Evolutionary conservation across 148 eudicot species (phyloP), one percentile per base, ranked within the genome.

Genomic region (Arctostaphylos glauca): DNA sequence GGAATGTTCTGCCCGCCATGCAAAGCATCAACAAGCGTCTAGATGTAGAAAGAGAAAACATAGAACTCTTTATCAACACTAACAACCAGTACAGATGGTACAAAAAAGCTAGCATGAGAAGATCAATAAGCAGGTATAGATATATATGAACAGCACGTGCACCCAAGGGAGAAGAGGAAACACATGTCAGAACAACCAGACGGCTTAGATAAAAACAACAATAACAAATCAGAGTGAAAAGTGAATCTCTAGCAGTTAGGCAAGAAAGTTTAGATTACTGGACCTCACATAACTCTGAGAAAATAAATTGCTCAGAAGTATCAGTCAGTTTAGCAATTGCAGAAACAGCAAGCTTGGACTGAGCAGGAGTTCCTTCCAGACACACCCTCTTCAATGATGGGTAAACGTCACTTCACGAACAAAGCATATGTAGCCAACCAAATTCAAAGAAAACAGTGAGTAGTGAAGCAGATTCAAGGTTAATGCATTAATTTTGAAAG

Each of bases 281-380:
- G 2, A 96, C 99, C 98, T 96, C 85, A 88, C 89, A 89, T 86
- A 96, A 87, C 74, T 87, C 74, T 58, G 82, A 62, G 84, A 89
- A 87, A 77, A 84, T 64, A 60, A 82, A 78, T 66, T 92, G 89
- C 80, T 90, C 89, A 76, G 91, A 85, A 72, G 92, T 62, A 84
- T 81, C 88, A 78, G 56, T 75, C 85, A 93, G 88, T 81, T 89
- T 90, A 72, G 91, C 84, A 77, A 94, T 88, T 67, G 90, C 93
- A 84, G 93, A 89, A 55, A 96, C 83, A 83, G 98, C 99, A 81
- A 87, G 89, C 90, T 96, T 96, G 80, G 97, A 84, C 88, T 93
- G 90, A 62, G 86, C 84, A 81, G 96, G 97, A 84, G 93, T 92
- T 86, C 99, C 99, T 76, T 92, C 91, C 79, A 96, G 84, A 85